Evolutionary conservation across 139 green algal genomes (phyloP), one percentile per base, ranked within the genome.

Genomic region (Nannochloris sp.): DNA sequence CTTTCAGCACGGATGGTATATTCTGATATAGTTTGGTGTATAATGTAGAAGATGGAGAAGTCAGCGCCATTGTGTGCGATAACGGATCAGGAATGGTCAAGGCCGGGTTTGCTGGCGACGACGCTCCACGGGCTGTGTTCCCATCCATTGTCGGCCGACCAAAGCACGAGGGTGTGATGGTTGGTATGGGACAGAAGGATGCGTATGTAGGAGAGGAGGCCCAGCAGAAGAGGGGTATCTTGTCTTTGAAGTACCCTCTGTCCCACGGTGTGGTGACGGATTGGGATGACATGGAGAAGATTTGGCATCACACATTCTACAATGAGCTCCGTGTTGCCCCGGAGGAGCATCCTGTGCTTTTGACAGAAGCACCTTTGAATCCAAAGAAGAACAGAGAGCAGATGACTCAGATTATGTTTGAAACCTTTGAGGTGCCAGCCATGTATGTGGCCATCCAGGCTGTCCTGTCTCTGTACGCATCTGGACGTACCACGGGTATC

Each of bases 241-340:
- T 98, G 5, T 89, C 90, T 5, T 75, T 98, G 59, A 95, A 94
- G 72, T 98, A 98, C 76, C 93, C 93, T 31, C 97, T 98, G 63
- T 88, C 95, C 76, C 90, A 96, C 74, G 89, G 90, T 49, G 93
- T 97, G 31, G 91, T 98, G 23, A 97, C 82, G 49, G 96, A 97
- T 85, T 98, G 93, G 93, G 93, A 98, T 60, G 93, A 98, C 81
- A 98, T 98, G 93, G 93, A 98, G 86, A 98, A 97, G 88, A 97
- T 98, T 76, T 68, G 91, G 93, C 91, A 98, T 74, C 93, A 98
- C 84, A 98, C 93, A 36, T 98, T 98, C 63, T 98, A 96, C 87
- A 98, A 98, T 63, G 93, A 98, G 89, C 86, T 98, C 49, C 87
- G 93, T n/a, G 91, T 98, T 30, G 88, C 91, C 2, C 93, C 93